phyloP scores from a whole-genome alignment of 140 eudicot species.

The Cichorium intybus region DNA sequence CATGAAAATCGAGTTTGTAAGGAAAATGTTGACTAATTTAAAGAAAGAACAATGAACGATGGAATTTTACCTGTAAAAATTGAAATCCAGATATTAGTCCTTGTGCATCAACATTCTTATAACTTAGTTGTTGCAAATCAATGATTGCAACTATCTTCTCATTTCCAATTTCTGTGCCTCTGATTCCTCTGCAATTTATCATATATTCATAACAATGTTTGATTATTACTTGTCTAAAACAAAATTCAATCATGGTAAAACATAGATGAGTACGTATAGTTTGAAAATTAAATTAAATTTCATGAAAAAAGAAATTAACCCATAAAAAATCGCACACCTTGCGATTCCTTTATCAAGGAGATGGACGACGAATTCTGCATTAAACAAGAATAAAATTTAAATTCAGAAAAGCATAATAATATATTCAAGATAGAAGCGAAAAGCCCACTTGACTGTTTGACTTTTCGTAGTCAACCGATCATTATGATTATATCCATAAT shows the following conservation, averaged over 20 bases:
- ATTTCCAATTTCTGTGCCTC: conserved; percentile 54
- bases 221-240: neutral
- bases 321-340: conserved; percentile 33
- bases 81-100: conserved; percentile 61
- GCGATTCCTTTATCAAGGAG: conserved; percentile 64
- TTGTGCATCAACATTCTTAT: conserved; percentile 56
- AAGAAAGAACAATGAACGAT: neutral
- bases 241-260: neutral
- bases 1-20: no score
- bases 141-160: conserved; percentile 51
- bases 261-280: no score
- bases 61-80: conserved; percentile 47
- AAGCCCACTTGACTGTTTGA: neutral
- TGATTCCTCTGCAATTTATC: conserved; percentile 33
- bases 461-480: neutral
- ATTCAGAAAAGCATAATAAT: neutral
- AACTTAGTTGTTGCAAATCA: conserved; percentile 44
- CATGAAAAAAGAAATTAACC: neutral
- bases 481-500: no score
- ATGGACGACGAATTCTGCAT: conserved; percentile 70
- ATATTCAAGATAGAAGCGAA: neutral
- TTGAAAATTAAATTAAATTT: no score
- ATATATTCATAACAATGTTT: neutral
- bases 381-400: neutral
- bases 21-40: neutral